Conservation (phyloP, 2,329 filamentous ascomycete genomes). For the Claviceps sorghi region DNA sequence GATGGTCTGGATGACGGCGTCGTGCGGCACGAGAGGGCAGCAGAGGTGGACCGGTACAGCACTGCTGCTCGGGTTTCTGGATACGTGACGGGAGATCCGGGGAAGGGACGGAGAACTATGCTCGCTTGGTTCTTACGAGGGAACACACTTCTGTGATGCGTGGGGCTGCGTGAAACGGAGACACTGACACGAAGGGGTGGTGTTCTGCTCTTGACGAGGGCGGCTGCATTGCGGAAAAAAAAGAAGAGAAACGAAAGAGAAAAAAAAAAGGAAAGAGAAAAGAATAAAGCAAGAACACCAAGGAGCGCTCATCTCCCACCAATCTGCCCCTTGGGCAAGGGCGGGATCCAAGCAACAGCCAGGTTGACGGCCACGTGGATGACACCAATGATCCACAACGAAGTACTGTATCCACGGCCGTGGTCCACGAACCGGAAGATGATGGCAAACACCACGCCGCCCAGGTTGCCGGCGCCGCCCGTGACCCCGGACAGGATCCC, state of each 20-base stretch:
- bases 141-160: too few relatives aligned
- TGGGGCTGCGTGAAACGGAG: too few relatives aligned
- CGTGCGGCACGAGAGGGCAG: too few relatives aligned
- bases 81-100: too few relatives aligned
- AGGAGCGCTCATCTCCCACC: constrained; percentile 12
- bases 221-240: background rate
- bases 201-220: too few relatives aligned
- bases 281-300: too few relatives aligned
- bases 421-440: constrained; percentile 55
- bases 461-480: constrained; percentile 69
- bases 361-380: constrained; percentile 59
- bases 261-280: background rate
- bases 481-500: constrained; percentile 63
- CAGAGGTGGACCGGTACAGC: too few relatives aligned
- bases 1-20: too few relatives aligned
- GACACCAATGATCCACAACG: constrained; percentile 70
- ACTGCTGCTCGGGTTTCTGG: too few relatives aligned
- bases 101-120: too few relatives aligned
- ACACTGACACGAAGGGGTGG: too few relatives aligned
- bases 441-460: constrained; percentile 76
- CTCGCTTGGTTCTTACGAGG: too few relatives aligned
- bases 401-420: constrained; percentile 50
- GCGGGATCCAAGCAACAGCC: constrained; percentile 39
- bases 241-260: background rate
- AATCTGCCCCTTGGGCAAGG: constrained; percentile 35